Evolutionary conservation across 768 basidiomycete genomes (phyloP), one percentile per base, ranked within the genome.

Genomic region (Lentinula edodes): DNA sequence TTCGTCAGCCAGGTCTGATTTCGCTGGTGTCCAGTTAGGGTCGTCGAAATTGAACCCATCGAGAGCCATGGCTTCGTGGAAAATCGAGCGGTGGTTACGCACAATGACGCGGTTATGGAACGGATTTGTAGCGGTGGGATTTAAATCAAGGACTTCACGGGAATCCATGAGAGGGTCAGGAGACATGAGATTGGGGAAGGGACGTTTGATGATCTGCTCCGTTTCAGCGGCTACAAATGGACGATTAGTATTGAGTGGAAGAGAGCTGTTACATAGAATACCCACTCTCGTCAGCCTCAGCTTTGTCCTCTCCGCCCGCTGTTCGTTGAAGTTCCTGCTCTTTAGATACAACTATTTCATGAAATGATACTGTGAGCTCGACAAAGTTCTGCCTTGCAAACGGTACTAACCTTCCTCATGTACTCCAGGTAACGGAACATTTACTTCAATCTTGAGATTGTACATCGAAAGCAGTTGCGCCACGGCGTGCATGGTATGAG

Each of bases 31-130:
- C 59, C 60, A 60, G 52, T 63, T 56, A 7, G 65, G 46, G 23
- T 63, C 62, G 32, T 64, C 62, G 38, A 75, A 69, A 34, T 75
- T 70, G 55, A 73, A 72, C 13, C 71, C 72, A 53, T 75, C 70
- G 5, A 65, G 68, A 61, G 69, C 66, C 28, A 73, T 66, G 5
- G 81, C 72, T 48, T 73, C 69, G 67, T 78, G 73, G 74, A 90
- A 86, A 62, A 89, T 81, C 61, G 88, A 86, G n/a, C 81, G 76
- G 74, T 89, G 83, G 68, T 90, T 91, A 58, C 88, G 87, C 55
- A 89, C 70, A 63, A 85, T 76, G 71, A 91, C 82, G 35, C 81
- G 80, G 71, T 86, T 87, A 64, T 80, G 76, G 72, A 78, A 86
- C 1, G 81, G 86, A 15, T 71, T 77, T n/a, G 77, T 74, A 61